Percentiles rank a stretch among this genome's conserved stretches.
These are phyloP conservation scores for Penicillium samsonianum DNA, from an alignment of 495 filamentous ascomycete species.

Conservation along the genomic window DNA sequence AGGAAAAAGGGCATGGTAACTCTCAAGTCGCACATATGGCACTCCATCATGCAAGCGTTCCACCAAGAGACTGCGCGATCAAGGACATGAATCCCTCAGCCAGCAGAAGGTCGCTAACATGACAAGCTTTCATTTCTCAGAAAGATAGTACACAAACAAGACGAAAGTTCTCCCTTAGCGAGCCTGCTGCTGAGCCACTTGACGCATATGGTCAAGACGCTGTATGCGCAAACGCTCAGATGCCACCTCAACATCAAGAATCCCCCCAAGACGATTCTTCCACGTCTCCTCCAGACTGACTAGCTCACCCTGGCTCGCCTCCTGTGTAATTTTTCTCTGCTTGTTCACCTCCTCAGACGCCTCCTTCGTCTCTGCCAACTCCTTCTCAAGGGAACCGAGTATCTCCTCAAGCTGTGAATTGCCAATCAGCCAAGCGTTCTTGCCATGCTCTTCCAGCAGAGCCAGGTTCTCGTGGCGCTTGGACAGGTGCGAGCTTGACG, in stretches of 20 bases:
- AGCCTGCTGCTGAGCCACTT: constrained; percentile 40
- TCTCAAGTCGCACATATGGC: neutral
- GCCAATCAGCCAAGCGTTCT: constrained; percentile 86
- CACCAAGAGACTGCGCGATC: constrained; percentile 4
- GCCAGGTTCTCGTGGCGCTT: constrained; percentile 67
- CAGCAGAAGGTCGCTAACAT: neutral
- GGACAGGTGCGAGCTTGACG: constrained; percentile 64
- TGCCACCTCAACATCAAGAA: constrained; percentile 74
- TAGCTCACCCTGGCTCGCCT: constrained; percentile 67
- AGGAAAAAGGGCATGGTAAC: neutral
- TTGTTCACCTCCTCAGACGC: constrained; percentile 71
- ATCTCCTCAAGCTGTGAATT: constrained; percentile 78
- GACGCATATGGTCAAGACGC: constrained; percentile 56
- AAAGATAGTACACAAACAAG: constrained; percentile 1
- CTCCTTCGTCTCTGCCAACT: constrained; percentile 65
- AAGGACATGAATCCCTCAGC: neutral
- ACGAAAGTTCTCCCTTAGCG: constrained; percentile 15
- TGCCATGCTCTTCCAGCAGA: constrained; percentile 76
- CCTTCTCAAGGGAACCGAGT: constrained; percentile 70
- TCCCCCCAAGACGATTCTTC: constrained; percentile 67
- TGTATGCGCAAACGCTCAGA: constrained; percentile 67
- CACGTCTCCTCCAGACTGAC: constrained; percentile 69
- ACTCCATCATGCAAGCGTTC: constrained; percentile 2
- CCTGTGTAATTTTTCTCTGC: constrained; percentile 69
- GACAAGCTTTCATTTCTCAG: neutral